A percentile compares a stretch with the other conserved stretches of the same genome.
These are phyloP conservation scores for Dichotomopilus funicola DNA, from an alignment of 2,329 filamentous ascomycete genomes.

Conservation along the genomic window DNA sequence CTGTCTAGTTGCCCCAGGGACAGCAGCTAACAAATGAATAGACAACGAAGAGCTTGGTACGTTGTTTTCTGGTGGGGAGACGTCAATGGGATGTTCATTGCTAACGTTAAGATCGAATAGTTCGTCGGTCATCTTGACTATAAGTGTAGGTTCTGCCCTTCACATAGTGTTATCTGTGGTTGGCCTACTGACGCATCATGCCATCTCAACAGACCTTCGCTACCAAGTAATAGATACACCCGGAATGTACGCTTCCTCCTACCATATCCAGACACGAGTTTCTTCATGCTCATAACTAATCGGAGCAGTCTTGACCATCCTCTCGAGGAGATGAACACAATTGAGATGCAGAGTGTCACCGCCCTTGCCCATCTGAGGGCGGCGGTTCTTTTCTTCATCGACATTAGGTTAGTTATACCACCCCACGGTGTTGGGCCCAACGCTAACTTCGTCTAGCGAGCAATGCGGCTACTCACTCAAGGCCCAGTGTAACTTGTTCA, in stretches of 20 bases:
- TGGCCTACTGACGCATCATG: too few species aligned
- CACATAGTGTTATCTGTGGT: too few species aligned
- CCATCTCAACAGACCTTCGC: slow-evolving; percentile 23
- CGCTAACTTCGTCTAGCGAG: slow-evolving; percentile 51
- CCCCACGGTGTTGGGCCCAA: background rate
- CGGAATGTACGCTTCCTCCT: slow-evolving; percentile 55
- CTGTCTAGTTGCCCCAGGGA: too few species aligned
- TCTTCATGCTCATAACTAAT: background rate
- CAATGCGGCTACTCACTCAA: slow-evolving; percentile 92
- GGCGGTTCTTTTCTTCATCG: slow-evolving; percentile 59
- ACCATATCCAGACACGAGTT: background rate
- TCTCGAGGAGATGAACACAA: slow-evolving; percentile 98
- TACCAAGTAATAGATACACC: slow-evolving; percentile 87
- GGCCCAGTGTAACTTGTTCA: slow-evolving; percentile 90
- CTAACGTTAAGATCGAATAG: slow-evolving; percentile 5
- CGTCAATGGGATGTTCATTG: background rate
- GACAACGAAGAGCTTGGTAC: slow-evolving; percentile 79
- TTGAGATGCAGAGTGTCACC: slow-evolving; percentile 98
- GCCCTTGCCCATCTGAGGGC: slow-evolving; percentile 95
- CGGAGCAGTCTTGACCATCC: slow-evolving; percentile 67
- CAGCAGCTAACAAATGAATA: slow-evolving; percentile 12
- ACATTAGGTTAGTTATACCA: slow-evolving; percentile 17
- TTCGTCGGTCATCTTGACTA: slow-evolving; percentile 98
- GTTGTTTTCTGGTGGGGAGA: background rate
- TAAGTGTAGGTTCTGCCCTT: slow-evolving; percentile 49